Percentiles rank a stretch among this genome's conserved stretches.
Conservation (phyloP, 192 early-diverging fungal genomes). For the Coemansia sp. region DNA sequence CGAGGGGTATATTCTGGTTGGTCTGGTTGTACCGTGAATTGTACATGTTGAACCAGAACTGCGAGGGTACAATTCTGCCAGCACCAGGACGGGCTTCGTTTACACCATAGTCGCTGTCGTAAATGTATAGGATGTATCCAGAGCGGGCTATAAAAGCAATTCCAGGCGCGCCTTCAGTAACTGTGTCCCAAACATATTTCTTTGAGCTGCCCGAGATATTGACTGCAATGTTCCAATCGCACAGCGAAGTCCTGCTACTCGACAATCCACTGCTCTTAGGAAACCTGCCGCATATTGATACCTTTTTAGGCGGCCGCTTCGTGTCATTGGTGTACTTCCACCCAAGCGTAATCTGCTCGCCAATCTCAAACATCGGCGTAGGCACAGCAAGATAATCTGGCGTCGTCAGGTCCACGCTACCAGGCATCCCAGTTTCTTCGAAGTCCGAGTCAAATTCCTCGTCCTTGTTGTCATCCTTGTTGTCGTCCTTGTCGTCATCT, state of each 20-base stretch:
- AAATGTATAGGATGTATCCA: constrained; percentile 43
- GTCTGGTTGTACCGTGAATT: constrained; percentile 41
- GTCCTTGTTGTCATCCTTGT: neutral
- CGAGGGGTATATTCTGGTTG: constrained; percentile 43
- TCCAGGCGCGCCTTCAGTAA: constrained; percentile 31
- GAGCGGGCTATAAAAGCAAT: constrained; percentile 29
- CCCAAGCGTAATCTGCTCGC: constrained; percentile 31
- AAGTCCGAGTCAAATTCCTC: constrained; percentile 39
- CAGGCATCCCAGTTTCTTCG: constrained; percentile 39
- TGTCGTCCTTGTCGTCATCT: neutral
- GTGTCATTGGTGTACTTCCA: constrained; percentile 43
- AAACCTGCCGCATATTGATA: constrained; percentile 48
- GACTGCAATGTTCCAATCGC: constrained; percentile 50
- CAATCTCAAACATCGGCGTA: constrained; percentile 51
- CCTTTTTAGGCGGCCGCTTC: constrained; percentile 26
- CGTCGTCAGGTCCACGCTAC: constrained; percentile 27
- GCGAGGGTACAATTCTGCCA: constrained; percentile 27
- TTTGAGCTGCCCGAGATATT: constrained; percentile 32
- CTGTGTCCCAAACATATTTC: constrained; percentile 47
- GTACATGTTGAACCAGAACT: constrained; percentile 50
- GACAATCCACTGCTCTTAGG: constrained; percentile 28
- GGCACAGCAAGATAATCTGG: constrained; percentile 28
- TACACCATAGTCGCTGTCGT: constrained; percentile 44
- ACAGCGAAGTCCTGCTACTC: constrained; percentile 9
- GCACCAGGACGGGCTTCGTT: constrained; percentile 29